Conservation (phyloP, 352 stramenopile genomes). For the Globisporangium megalacanthum region DNA sequence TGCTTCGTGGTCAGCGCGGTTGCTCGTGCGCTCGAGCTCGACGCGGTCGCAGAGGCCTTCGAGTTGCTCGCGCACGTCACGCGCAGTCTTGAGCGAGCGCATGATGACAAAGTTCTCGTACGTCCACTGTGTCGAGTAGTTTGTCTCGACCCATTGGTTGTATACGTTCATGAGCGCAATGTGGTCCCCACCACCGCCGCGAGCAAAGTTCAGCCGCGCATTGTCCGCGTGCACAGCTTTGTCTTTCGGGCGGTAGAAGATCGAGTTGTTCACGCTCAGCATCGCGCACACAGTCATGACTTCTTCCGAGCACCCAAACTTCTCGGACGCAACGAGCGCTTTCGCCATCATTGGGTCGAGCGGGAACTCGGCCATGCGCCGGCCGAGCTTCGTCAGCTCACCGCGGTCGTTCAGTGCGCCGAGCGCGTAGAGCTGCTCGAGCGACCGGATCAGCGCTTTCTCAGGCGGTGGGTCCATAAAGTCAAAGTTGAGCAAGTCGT, state of each 20-base stretch:
- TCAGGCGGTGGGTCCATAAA: constrained; percentile 99
- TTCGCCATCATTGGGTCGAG: constrained; percentile 95
- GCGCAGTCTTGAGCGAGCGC: constrained; percentile 95
- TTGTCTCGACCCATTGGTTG: constrained; percentile 97
- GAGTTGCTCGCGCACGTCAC: constrained; percentile 99
- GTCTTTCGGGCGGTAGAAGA: constrained; percentile 99
- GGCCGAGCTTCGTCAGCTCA: constrained; percentile 95
- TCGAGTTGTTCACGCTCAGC: constrained; percentile 96
- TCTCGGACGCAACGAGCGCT: constrained; percentile 87
- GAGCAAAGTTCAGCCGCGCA: constrained; percentile 97
- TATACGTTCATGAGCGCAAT: constrained; percentile 97
- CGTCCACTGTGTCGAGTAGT: constrained; percentile 96
- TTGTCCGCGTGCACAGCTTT: constrained; percentile 98
- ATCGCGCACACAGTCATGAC: constrained; percentile 97
- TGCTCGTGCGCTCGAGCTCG: constrained; percentile 91
- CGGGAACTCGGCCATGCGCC: constrained; percentile 96
- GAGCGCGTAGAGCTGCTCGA: constrained; percentile 98
- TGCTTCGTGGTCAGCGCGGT: constrained; percentile 87
- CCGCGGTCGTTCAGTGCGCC: constrained; percentile 98
- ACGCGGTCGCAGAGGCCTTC: constrained; percentile 98
- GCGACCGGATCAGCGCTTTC: constrained; percentile 96
- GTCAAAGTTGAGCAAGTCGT: constrained; percentile 99
- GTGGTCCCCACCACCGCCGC: constrained; percentile 96
- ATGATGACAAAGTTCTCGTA: constrained; percentile 97
- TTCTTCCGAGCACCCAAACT: constrained; percentile 91